Evolutionary conservation across 805 yeast genomes (phyloP).

Genomic region (Monosporozyma siamensis): DNA sequence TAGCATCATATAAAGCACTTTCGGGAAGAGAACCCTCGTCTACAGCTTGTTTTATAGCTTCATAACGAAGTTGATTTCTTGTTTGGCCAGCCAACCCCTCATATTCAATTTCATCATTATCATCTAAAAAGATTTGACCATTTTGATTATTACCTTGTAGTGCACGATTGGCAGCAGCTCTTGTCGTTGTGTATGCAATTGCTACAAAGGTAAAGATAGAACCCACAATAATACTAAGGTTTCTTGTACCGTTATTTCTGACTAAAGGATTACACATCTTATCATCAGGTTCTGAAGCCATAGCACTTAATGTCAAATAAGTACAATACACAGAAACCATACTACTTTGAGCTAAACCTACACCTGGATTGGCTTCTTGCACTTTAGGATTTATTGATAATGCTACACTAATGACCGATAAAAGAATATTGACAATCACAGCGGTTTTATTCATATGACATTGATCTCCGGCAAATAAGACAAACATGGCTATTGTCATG

Average conservation of each 20-base stretch:
- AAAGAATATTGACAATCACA: slow-evolving; percentile 62
- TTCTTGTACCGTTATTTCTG: slow-evolving; percentile 82
- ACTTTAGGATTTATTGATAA: slow-evolving; percentile 73
- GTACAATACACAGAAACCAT: slow-evolving; percentile 94
- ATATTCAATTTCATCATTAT: slow-evolving; percentile 28
- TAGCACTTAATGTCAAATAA: slow-evolving; percentile 82
- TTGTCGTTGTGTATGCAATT: slow-evolving; percentile 91
- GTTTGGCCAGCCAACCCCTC: slow-evolving; percentile 36
- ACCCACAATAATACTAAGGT: slow-evolving; percentile 78
- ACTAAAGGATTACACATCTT: slow-evolving; percentile 83
- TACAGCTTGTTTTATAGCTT: slow-evolving; percentile 90
- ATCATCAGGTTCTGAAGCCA: slow-evolving; percentile 95
- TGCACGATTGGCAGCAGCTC: slow-evolving; percentile 83
- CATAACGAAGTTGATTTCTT: slow-evolving; percentile 68
- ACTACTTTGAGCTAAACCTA: slow-evolving; percentile 93
- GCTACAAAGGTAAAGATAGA: slow-evolving; percentile 92
- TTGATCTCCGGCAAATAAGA: slow-evolving; percentile 69
- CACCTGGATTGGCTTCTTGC: slow-evolving; percentile 88
- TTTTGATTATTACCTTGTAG: slow-evolving; percentile 38
- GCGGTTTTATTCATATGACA: slow-evolving; percentile 89
- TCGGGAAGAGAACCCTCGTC: slow-evolving; percentile 92
- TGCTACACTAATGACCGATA: slow-evolving; percentile 54
- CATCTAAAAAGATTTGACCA: slow-evolving; percentile 26
- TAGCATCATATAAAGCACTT: slow-evolving; percentile 70
- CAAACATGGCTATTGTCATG: slow-evolving; percentile 71